phyloP scores from a whole-genome alignment of 2,329 filamentous ascomycete genomes.

The Colletotrichum orbiculare region DNA sequence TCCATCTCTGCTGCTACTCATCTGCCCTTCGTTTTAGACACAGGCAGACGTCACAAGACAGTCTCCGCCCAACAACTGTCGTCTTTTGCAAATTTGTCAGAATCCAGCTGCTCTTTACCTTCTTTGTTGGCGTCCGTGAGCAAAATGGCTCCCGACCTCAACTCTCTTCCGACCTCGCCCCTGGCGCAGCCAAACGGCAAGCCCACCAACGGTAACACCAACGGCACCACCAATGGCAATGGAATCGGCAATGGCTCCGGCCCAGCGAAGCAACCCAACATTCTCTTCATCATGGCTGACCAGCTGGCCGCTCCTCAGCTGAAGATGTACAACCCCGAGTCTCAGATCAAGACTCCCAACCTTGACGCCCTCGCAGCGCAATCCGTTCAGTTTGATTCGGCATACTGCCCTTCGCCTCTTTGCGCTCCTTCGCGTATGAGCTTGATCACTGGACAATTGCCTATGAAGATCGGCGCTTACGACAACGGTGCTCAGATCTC shows the following conservation, averaged over 20 bases:
- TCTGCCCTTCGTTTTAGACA: not conserved
- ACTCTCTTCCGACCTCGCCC: slow-evolving; percentile 72
- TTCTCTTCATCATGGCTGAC: slow-evolving; percentile 92
- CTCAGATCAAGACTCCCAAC: slow-evolving; percentile 92
- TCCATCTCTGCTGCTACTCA: slow-evolving; percentile 9
- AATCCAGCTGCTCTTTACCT: not conserved
- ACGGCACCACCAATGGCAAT: slow-evolving; percentile 21
- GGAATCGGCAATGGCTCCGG: slow-evolving; percentile 35
- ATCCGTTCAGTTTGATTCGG: slow-evolving; percentile 91
- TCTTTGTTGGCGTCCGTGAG: slow-evolving; percentile 22
- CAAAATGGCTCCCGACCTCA: slow-evolving; percentile 78
- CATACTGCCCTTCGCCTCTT: slow-evolving; percentile 93
- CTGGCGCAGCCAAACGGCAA: slow-evolving; percentile 40
- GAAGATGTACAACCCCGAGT: slow-evolving; percentile 90
- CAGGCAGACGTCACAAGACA: not conserved
- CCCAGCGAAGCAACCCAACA: slow-evolving; percentile 52
- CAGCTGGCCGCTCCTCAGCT: slow-evolving; percentile 91
- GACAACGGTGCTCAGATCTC: slow-evolving; percentile 90
- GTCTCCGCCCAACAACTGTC: not conserved
- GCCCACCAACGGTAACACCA: slow-evolving; percentile 38
- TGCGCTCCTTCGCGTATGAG: slow-evolving; percentile 94
- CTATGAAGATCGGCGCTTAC: slow-evolving; percentile 90
- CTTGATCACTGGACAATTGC: slow-evolving; percentile 91
- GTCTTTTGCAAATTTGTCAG: not conserved
- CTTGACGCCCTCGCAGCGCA: slow-evolving; percentile 83